A percentile compares a stretch with the other conserved stretches of the same genome.
Conservation (phyloP, 1,139 yeast genomes). For the Geotrichum candidum region DNA sequence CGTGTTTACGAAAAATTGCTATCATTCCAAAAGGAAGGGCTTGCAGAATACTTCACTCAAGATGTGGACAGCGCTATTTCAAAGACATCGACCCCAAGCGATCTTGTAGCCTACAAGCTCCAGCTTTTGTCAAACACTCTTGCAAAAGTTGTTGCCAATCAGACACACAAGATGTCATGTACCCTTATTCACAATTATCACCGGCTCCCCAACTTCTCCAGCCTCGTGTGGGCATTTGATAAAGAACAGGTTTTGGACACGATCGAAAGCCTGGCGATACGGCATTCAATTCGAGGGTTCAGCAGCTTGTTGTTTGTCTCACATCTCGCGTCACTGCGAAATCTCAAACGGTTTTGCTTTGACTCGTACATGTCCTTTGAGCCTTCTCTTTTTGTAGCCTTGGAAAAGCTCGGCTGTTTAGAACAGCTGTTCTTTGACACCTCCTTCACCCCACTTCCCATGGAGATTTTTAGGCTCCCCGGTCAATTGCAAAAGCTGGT, state of each 20-base stretch:
- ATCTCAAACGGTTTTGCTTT: background rate
- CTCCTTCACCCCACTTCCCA: background rate
- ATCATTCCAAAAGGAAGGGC: background rate
- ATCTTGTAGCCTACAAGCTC: background rate
- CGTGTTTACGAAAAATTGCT: background rate
- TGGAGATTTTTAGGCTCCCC: background rate
- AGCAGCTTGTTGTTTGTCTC: background rate
- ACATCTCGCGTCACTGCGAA: background rate
- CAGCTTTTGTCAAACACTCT: background rate
- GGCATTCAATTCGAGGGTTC: background rate
- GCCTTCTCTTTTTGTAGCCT: background rate
- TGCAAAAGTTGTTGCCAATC: background rate
- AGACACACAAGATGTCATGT: background rate
- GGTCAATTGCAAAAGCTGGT: background rate
- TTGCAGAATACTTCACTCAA: background rate
- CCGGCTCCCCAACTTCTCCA: background rate
- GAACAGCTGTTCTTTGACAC: background rate
- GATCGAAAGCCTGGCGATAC: background rate
- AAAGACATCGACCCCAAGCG: background rate
- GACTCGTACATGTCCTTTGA: background rate
- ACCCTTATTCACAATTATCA: background rate
- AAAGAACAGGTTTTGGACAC: background rate
- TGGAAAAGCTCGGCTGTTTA: background rate
- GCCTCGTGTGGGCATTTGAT: background rate
- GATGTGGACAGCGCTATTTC: background rate